Conservation (phyloP, 2,329 filamentous ascomycete genomes). For the Cercospora sp. region DNA sequence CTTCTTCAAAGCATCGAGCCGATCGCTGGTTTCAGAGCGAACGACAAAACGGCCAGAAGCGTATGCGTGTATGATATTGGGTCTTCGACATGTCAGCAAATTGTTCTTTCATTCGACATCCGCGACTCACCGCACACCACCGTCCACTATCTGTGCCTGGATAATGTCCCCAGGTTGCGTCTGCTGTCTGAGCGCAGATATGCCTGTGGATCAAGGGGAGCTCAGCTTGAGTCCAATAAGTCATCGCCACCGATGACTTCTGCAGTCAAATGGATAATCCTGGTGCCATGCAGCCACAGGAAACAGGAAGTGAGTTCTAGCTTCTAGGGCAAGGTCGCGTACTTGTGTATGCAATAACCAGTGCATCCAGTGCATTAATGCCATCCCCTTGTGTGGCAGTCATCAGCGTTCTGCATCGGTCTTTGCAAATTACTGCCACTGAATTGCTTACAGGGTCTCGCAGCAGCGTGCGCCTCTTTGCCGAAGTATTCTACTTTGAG, state of each 20-base stretch:
- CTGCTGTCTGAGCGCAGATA: constrained; percentile 43
- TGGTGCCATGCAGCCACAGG: background rate
- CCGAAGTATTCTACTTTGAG: constrained; percentile 52
- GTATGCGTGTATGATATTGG: constrained; percentile 46
- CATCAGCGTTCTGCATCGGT: background rate
- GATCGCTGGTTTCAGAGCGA: constrained; percentile 35
- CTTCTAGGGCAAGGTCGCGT: background rate
- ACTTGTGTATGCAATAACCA: constrained; percentile 37
- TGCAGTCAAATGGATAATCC: background rate
- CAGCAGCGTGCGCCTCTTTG: constrained; percentile 42
- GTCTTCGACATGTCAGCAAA: constrained; percentile 16
- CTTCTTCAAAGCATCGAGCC: constrained; percentile 36
- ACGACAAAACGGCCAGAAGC: constrained; percentile 42
- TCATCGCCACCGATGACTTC: background rate
- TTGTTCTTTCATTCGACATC: background rate
- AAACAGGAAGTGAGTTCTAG: background rate
- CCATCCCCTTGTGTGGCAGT: constrained; percentile 24
- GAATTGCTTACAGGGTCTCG: constrained; percentile 19
- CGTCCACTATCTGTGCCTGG: constrained; percentile 36
- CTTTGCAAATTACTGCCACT: background rate
- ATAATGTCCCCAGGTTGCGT: constrained; percentile 44
- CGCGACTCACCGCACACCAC: constrained; percentile 21
- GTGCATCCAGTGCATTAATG: constrained; percentile 40
- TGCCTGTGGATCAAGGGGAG: constrained; percentile 12
- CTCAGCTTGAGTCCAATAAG: background rate